These are phyloP conservation scores for Forsythia viridissima DNA, from an alignment of 257 asterid genomes.

Conservation along the genomic window DNA sequence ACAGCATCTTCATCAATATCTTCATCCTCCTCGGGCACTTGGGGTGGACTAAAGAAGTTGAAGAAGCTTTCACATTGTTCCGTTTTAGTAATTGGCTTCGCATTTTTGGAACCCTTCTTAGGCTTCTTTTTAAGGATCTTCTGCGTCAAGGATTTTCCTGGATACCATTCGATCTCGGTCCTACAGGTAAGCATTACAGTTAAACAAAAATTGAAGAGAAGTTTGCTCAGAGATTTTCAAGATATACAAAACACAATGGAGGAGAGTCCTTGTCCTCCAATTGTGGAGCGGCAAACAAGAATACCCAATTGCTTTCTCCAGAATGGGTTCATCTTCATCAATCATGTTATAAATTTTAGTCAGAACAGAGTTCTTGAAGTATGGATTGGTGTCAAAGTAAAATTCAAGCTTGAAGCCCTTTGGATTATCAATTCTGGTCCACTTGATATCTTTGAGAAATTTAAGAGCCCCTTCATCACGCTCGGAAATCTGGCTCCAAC, in stretches of 20 bases:
- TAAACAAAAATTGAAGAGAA: neutral
- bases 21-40: slow-evolving; percentile 77
- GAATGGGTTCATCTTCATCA: slow-evolving; percentile 84
- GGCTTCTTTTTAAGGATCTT: slow-evolving; percentile 81
- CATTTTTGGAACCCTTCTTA: slow-evolving; percentile 79
- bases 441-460: slow-evolving; percentile 71
- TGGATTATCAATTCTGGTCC: slow-evolving; percentile 68
- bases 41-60: slow-evolving; percentile 91
- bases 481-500: slow-evolving; percentile 57
- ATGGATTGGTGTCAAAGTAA: slow-evolving; percentile 60
- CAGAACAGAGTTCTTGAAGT: slow-evolving; percentile 60
- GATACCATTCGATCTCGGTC: slow-evolving; percentile 82
- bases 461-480: slow-evolving; percentile 78
- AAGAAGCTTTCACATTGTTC: slow-evolving; percentile 89
- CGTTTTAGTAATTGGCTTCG: slow-evolving; percentile 70
- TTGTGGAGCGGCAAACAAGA: neutral
- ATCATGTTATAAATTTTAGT: slow-evolving; percentile 88
- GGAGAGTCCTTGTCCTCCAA: neutral
- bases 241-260: neutral
- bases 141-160: slow-evolving; percentile 78
- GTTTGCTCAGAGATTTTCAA: neutral
- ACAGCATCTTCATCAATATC: slow-evolving; percentile 88
- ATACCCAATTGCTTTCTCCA: slow-evolving; percentile 94
- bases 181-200: slow-evolving; percentile 29
- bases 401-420: slow-evolving; percentile 84